These are phyloP conservation scores for Lodderomyces metapsilosis DNA, from an alignment of 1,139 yeast genomes.

Conservation along the genomic window DNA sequence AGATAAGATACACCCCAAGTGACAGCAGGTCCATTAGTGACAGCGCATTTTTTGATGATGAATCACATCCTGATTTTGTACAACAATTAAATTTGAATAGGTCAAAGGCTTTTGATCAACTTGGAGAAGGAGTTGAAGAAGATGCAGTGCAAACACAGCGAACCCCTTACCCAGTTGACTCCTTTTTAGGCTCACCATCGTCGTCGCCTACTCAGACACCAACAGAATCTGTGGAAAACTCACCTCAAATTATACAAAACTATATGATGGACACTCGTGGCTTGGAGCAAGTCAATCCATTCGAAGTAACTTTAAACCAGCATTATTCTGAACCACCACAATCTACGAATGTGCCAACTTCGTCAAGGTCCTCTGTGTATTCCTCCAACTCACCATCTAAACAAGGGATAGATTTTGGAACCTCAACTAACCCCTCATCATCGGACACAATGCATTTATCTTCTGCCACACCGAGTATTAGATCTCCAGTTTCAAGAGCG, in stretches of 20 bases:
- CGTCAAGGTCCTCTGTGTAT: conserved; percentile 4
- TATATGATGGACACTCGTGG: conserved; percentile 8
- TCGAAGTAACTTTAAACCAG: conserved; percentile 2
- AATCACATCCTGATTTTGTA: conserved; percentile 2
- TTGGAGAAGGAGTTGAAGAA: conserved; percentile 7
- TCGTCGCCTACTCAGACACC: conserved; percentile 8
- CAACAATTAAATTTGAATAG: conserved; percentile 7
- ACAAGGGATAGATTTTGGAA: background rate
- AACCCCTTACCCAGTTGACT: conserved; percentile 10
- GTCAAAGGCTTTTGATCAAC: conserved; percentile 7
- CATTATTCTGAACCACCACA: background rate
- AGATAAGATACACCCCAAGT: background rate
- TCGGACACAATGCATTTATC: conserved; percentile 2
- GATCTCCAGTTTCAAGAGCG: conserved; percentile 6
- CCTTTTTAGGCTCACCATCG: conserved; percentile 6
- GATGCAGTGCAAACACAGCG: background rate
- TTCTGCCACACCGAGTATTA: background rate
- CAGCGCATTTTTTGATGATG: conserved; percentile 5
- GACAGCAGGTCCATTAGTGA: background rate
- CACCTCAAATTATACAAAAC: conserved; percentile 10
- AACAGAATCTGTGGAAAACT: conserved; percentile 10
- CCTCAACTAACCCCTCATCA: background rate
- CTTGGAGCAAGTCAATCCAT: conserved; percentile 4
- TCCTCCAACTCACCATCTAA: conserved; percentile 2
- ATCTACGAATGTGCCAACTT: conserved; percentile 1